A percentile compares a stretch with the other conserved stretches of the same genome.
Conservation (phyloP, 2,329 filamentous ascomycete genomes). For the Xylariaceae sp. region DNA sequence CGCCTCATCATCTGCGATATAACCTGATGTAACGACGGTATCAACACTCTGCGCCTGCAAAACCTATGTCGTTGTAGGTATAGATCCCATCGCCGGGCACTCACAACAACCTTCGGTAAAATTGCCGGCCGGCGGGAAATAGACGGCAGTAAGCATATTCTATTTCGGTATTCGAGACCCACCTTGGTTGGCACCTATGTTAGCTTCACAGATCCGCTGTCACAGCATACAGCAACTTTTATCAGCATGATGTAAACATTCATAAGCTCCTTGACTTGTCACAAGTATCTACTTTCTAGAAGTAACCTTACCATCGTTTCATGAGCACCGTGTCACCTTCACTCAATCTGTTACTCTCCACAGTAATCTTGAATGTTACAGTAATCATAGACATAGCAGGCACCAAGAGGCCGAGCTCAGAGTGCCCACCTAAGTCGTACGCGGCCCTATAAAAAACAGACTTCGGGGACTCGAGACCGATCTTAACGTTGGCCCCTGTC, state of each 20-base stretch:
- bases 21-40: no score
- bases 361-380: not conserved
- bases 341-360: not conserved
- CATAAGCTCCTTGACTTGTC: not conserved
- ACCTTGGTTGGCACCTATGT: not conserved
- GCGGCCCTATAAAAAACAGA: not conserved
- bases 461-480: not conserved
- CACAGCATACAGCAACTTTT: not conserved
- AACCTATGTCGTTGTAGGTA: no score
- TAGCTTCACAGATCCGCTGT: not conserved
- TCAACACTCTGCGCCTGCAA: no score
- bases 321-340: not conserved
- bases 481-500: not conserved
- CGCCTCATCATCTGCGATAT: no score
- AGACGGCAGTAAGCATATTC: no score
- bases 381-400: not conserved
- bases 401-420: no score
- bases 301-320: not conserved
- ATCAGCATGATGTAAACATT: slow-evolving; percentile 6
- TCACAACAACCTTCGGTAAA: no score
- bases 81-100: no score
- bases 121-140: no score
- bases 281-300: no score
- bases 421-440: not conserved
- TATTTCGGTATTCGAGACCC: slow-evolving; percentile 4